Evolutionary conservation across 169 alveolate species (phyloP).

Genomic region (Cyclospora cayetanensis): DNA sequence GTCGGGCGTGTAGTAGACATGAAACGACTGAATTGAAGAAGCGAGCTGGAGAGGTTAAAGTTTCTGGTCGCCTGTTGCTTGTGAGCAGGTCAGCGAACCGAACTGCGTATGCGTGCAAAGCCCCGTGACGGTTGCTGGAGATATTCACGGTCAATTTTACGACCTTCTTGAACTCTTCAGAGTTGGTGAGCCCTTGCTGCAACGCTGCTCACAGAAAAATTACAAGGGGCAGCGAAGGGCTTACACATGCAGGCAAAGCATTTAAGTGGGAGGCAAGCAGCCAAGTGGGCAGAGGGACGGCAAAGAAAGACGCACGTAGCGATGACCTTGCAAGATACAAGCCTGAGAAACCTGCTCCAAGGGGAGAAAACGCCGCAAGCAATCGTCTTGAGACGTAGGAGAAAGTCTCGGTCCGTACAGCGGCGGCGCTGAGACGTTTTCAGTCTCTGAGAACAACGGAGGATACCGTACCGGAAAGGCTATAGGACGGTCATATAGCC

Average conservation of each 20-base stretch:
- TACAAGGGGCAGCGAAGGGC: neutral
- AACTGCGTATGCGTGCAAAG: constrained; percentile 88
- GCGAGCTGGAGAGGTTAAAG: neutral
- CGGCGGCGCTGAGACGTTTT: too few species aligned
- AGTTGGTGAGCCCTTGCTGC: constrained; percentile 78
- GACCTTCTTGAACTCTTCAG: constrained; percentile 95
- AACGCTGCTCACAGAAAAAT: neutral
- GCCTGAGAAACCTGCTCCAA: too few species aligned
- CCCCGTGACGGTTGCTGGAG: constrained; percentile 97
- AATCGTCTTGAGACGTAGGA: too few species aligned
- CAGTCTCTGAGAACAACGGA: too few species aligned
- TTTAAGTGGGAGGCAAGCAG: neutral
- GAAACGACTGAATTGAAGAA: neutral
- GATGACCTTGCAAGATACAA: too few species aligned
- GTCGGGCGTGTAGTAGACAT: neutral
- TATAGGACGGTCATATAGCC: too few species aligned
- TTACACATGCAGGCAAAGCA: neutral
- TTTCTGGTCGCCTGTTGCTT: neutral
- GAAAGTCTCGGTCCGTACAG: too few species aligned
- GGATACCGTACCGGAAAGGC: too few species aligned
- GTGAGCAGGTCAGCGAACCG: constrained; percentile 76
- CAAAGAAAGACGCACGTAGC: neutral
- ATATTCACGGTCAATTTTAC: constrained; percentile 97
- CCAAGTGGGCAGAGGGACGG: neutral
- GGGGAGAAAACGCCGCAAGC: too few species aligned